Evolutionary conservation across 192 early-diverging fungal genomes (phyloP), one percentile per base, ranked within the genome.

Genomic region (Coemansia sp.): DNA sequence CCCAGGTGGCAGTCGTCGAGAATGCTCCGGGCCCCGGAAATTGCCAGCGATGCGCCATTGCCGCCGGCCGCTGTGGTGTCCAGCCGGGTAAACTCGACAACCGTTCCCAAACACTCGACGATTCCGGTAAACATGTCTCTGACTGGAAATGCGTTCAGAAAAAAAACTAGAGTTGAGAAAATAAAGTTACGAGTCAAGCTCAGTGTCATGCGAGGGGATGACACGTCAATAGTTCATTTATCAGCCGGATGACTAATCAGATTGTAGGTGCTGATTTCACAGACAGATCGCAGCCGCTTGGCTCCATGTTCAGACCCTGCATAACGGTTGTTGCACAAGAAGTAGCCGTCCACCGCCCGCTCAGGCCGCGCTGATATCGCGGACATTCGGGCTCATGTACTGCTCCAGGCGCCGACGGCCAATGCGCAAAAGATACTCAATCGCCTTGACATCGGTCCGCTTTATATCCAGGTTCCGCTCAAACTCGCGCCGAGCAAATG

Each of bases 101-200:
- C 83, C 31, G 53, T 81, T 50, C 94, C 97, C 70, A 95, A 86
- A 54, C 79, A 79, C 67, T 99, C 97, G 53, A 99, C 89, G 40
- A 99, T 94, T 45, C 97, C 97, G 0, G 97, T 99, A 66, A 99
- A 99, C 94, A 97, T 97, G n/a, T n/a, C n/a, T n/a, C n/a, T n/a
- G n/a, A n/a, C n/a, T n/a, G n/a, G n/a, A n/a, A n/a, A n/a, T 45
- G 60, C 21, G 6, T 2, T 50, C 12, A 8, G 27, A 11, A 42
- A 22, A 44, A 43, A 34, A 15, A 27, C 5, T 8, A 22, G 31
- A 59, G 35, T 7, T 40, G 17, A 38, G 15, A 30, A 50, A 8
- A 15, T 2, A 35, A 17, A 39, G 15, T 25, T 29, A 15, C n/a
- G n/a, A n/a, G n/a, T n/a, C n/a, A n/a, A n/a, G n/a, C n/a, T n/a